Base-by-base conservation (phyloP, 2,329 filamentous ascomycete species). In the Elsinoe australis region DNA sequence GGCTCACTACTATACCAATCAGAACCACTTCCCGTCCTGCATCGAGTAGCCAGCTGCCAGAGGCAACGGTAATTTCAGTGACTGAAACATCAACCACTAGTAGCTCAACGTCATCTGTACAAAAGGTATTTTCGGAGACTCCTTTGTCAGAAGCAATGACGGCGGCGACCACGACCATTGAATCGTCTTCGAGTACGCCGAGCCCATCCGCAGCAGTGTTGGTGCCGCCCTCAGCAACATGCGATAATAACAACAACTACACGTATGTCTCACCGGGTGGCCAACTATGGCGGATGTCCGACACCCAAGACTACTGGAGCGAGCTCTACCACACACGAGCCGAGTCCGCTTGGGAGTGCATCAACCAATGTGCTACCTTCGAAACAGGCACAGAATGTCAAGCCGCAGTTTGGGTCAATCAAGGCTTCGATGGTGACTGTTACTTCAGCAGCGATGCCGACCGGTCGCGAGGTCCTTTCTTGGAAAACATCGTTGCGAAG, bases 211-310 rank as follows among this genome's bases (percentile, higher is more conserved):
- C n/a, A n/a, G n/a, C n/a, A n/a, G n/a, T n/a, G n/a, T n/a, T n/a
- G n/a, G n/a, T n/a, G n/a, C n/a, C n/a, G n/a, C n/a, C n/a, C n/a
- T n/a, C n/a, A n/a, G n/a, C n/a, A n/a, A n/a, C n/a, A n/a, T n/a
- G n/a, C n/a, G n/a, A n/a, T n/a, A n/a, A n/a, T n/a, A 32, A 46
- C 28, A 34, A 34, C 15, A 46, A 46, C 24, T 46, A 46, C 42
- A 46, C 42, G 8, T 32, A 32, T 12, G 29, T 32, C 26, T 32
- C 42, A 7, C 29, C 42, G 4, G 42, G 34, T 15, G 42, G 42
- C 6, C 42, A 34, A 15, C 28, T 46, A 7, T 46, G 42, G 42
- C 42, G 29, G 9, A 26, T 29, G n/a, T 32, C n/a, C 17, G 29
- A 46, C 42, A 46, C 42, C 9, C 42, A 46, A 19, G 42, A 46